Evolutionary conservation across 306 rosid genomes (phyloP), one percentile per base, ranked within the genome.

Genomic region (Citrullus colocynthis): DNA sequence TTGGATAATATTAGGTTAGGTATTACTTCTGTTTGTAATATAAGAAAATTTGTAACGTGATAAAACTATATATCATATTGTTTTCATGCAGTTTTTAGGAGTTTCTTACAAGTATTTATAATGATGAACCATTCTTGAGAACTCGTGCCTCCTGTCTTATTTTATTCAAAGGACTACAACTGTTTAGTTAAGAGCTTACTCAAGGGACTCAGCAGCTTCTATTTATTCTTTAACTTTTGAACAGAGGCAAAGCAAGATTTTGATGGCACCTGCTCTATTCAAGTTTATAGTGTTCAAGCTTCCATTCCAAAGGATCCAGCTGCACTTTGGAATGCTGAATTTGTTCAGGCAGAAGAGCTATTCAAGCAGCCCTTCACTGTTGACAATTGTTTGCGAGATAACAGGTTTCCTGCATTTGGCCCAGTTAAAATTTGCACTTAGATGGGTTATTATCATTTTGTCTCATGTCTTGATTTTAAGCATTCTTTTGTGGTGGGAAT

Each of bases 301-400:
- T 87, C 87, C 84, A 86, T 92, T 45, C 99, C 99, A 80, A 92
- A 92, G 90, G 99, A 96, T 84, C 87, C 93, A 58, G 93, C 98
- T 79, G 82, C 84, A 78, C 91, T 96, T 54, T 91, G 99, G 99
- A 92, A 92, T 88, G 81, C 88, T 17, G 99, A 96, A 81, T 92
- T 86, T 85, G 82, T 96, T 80, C 99, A 96, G 90, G 96, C 98
- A 51, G 97, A 96, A 71, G 96, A 91, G 81, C 93, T 96, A 75
- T 91, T 88, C 82, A 91, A 83, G 91, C 93, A 96, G 89, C 93
- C 97, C 34, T 77, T 79, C 79, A 58, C 84, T 7, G 84, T 74
- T 63, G 90, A 82, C 82, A 96, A 96, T 85, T 96, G 98, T 84
- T 84, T 92, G 85, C 89, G 98, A 86, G 99, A 96, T 82, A 92